Evolutionary conservation across 75 land plant species (phyloP).

Genomic region (Cupressus sempervirens): DNA sequence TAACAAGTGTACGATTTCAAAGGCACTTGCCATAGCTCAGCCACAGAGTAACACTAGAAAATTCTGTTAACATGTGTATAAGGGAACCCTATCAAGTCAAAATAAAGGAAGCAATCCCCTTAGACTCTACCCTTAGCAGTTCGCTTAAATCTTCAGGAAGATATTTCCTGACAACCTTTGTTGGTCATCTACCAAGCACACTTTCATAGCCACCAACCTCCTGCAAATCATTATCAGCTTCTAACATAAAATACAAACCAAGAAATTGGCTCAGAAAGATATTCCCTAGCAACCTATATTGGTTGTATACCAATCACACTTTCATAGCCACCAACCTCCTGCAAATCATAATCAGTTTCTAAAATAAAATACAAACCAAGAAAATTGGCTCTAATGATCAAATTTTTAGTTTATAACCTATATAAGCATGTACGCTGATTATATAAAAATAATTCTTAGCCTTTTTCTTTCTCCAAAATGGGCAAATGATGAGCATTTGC

Average conservation of each 20-base stretch:
- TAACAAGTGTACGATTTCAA: not conserved
- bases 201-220: constrained; percentile 79
- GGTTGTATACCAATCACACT: no score
- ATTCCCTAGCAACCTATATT: no score
- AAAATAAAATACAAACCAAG: constrained; percentile 3
- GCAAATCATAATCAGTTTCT: constrained; percentile 85
- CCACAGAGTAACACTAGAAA: no score
- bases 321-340: constrained; percentile 16
- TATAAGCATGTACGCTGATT: not conserved
- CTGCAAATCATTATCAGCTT: constrained; percentile 75
- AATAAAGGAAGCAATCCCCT: constrained; percentile 83
- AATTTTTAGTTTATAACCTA: not conserved
- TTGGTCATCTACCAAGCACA: constrained; percentile 47
- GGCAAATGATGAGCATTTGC: no score
- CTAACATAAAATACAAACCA: constrained; percentile 28
- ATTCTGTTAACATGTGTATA: not conserved
- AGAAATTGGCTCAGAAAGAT: not conserved
- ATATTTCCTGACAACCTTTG: constrained; percentile 65
- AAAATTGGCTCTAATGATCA: not conserved
- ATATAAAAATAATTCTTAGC: not conserved
- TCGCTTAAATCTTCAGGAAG: constrained; percentile 41
- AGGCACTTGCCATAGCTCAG: not conserved
- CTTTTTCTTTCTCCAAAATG: not conserved
- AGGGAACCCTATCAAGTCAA: not conserved
- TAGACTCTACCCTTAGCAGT: constrained; percentile 51